Percentiles rank a stretch among this genome's conserved stretches.
phyloP scores from a whole-genome alignment of 306 rosid species.

The Sicyos edulis region DNA sequence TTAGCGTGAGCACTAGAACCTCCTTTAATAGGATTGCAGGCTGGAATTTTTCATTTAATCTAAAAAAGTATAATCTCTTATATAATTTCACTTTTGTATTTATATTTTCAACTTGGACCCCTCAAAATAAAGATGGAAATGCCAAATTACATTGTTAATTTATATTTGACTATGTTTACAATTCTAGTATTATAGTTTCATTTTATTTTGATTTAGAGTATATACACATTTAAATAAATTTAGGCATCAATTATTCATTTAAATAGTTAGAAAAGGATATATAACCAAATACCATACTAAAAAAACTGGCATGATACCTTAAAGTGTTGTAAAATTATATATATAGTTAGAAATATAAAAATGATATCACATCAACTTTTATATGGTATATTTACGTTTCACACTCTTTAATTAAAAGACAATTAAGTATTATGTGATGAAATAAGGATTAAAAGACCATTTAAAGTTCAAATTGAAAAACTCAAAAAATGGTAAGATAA shows the following conservation, averaged over 20 bases:
- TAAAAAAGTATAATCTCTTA: background rate
- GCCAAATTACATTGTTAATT: background rate
- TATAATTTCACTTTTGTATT: background rate
- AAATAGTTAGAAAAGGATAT: background rate
- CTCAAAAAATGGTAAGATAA: no score
- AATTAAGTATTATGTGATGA: no score
- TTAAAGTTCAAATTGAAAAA: no score
- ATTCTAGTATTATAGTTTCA: background rate
- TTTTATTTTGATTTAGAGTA: background rate
- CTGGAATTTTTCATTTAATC: background rate
- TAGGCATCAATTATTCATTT: background rate
- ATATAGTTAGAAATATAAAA: background rate
- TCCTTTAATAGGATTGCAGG: background rate
- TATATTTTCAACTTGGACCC: no score
- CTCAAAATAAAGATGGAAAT: background rate
- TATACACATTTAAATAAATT: background rate
- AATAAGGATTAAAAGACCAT: no score
- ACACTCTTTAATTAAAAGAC: no score
- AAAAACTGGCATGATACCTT: background rate
- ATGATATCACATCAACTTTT: background rate
- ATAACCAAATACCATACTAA: background rate
- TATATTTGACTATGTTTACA: background rate
- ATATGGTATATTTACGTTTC: background rate
- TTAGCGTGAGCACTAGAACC: background rate
- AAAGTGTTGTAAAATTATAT: background rate